A percentile compares a stretch with the other conserved stretches of the same genome.
phyloP scores from a whole-genome alignment of 2,329 filamentous ascomycete species.

The Cytospora schulzeri region DNA sequence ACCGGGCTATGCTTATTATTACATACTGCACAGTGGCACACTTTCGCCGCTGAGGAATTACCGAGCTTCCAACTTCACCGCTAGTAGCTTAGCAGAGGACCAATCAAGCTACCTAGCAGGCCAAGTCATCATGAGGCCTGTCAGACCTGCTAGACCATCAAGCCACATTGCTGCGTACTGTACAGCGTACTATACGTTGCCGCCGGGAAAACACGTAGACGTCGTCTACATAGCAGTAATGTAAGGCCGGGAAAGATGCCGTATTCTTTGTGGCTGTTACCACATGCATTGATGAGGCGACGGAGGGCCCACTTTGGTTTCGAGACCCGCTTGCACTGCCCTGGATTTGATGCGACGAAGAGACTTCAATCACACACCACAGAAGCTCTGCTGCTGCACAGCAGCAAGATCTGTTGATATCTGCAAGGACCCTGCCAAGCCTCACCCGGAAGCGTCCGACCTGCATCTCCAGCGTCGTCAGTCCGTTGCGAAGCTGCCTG shows the following conservation, averaged over 20 bases:
- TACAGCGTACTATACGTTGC: neutral
- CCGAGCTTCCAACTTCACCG: neutral
- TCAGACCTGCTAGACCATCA: neutral
- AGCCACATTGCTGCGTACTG: neutral
- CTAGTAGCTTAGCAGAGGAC: neutral
- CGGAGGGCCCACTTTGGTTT: neutral
- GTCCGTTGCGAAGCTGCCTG: neutral
- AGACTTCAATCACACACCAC: neutral
- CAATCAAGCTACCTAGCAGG: neutral
- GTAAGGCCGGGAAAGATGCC: neutral
- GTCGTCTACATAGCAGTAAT: neutral
- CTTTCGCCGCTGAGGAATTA: neutral
- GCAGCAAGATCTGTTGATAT: neutral
- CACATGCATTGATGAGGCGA: neutral
- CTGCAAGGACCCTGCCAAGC: neutral
- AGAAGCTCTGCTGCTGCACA: too few species aligned
- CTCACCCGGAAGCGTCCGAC: neutral
- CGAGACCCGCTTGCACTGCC: neutral
- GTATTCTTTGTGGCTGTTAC: neutral
- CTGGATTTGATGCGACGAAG: neutral
- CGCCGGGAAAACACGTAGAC: neutral
- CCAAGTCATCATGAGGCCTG: neutral
- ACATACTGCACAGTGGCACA: neutral
- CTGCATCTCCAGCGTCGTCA: neutral
- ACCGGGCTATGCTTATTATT: neutral